Conservation (phyloP, 2,329 filamentous ascomycete genomes). For the Capronia americana region DNA sequence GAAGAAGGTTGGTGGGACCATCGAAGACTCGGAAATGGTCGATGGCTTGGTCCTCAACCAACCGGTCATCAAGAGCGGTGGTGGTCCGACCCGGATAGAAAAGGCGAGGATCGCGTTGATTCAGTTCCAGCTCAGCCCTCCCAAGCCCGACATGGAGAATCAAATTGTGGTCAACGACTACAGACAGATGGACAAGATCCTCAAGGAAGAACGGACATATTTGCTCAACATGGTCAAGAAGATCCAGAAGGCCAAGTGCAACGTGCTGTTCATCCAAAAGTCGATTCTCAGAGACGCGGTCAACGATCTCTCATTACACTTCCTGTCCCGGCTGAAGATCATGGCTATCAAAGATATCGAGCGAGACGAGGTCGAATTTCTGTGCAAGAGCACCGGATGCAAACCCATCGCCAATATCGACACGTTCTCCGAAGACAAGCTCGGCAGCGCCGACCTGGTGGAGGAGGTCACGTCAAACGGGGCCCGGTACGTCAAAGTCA, state of each 20-base stretch:
- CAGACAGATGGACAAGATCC: constrained; percentile 99
- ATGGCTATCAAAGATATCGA: constrained; percentile 97
- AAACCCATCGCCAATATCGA: constrained; percentile 99
- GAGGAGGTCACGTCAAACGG: constrained; percentile 90
- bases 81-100: constrained; percentile 90
- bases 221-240: constrained; percentile 99
- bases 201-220: constrained; percentile 98
- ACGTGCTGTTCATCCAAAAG: constrained; percentile 97
- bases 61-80: constrained; percentile 88
- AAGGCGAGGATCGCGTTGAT: constrained; percentile 97
- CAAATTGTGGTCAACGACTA: constrained; percentile 99
- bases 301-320: constrained; percentile 96
- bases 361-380: constrained; percentile 97
- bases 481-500: constrained; percentile 92
- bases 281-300: constrained; percentile 97
- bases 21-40: constrained; percentile 97
- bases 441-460: constrained; percentile 89
- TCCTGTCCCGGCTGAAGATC: constrained; percentile 96
- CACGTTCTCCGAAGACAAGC: constrained; percentile 98
- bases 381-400: constrained; percentile 98
- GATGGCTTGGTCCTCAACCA: constrained; percentile 94
- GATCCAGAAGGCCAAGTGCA: constrained; percentile 99
- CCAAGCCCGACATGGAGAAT: constrained; percentile 99
- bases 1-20: constrained; percentile 97
- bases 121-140: constrained; percentile 97